Conservation (phyloP, 2,329 filamentous ascomycete genomes). For the Clonostachys byssicola region DNA sequence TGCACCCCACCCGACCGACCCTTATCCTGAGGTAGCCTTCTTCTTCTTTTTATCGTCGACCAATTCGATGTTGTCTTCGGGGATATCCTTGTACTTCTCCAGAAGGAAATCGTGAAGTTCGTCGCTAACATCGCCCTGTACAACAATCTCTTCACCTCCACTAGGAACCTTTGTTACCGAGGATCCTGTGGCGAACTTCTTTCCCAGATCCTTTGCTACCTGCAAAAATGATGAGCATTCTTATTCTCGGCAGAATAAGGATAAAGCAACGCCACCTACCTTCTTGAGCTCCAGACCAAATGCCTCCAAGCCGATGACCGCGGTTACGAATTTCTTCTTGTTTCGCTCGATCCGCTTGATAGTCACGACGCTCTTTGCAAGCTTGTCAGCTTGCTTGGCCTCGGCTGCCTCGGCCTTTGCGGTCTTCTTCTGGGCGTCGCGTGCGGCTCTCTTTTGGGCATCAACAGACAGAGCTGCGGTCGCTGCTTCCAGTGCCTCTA, state of each 20-base stretch:
- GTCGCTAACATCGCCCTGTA: constrained; percentile 94
- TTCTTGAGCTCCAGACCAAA: constrained; percentile 95
- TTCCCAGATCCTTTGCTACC: constrained; percentile 91
- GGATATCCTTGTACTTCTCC: constrained; percentile 85
- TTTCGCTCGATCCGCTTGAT: constrained; percentile 98
- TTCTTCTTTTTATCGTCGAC: constrained; percentile 96
- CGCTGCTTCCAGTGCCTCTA: constrained; percentile 78
- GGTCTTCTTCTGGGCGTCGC: constrained; percentile 95
- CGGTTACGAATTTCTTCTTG: constrained; percentile 95
- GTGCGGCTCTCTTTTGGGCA: constrained; percentile 89
- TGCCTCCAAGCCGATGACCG: constrained; percentile 83
- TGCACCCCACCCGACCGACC: neutral
- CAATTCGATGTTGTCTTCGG: constrained; percentile 91
- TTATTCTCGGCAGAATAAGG: neutral
- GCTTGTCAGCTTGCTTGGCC: constrained; percentile 75
- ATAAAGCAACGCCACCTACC: constrained; percentile 20
- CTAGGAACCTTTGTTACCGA: constrained; percentile 86
- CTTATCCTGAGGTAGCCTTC: constrained; percentile 19
- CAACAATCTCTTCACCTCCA: constrained; percentile 92
- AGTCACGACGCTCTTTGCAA: constrained; percentile 75
- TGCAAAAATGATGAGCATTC: constrained; percentile 8
- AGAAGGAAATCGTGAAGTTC: constrained; percentile 89
- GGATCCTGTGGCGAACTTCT: constrained; percentile 95
- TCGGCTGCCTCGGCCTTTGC: constrained; percentile 88
- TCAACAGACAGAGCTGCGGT: constrained; percentile 84